Percentiles rank a stretch among this genome's conserved stretches.
Conservation (phyloP, 495 filamentous ascomycete species). For the Neurospora sp. region DNA sequence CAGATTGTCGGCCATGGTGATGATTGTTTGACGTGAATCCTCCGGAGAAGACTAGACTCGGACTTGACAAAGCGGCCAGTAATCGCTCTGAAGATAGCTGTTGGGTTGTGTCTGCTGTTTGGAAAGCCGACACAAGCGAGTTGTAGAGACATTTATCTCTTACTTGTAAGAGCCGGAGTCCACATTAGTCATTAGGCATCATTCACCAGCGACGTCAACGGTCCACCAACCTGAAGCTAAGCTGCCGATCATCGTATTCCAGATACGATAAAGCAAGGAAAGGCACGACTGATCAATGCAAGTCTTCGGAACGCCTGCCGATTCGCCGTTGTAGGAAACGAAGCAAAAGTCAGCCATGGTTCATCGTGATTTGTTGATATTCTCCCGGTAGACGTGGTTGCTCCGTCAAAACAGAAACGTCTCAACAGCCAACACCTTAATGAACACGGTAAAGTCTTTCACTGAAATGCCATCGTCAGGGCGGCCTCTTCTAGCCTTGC, state of each 20-base stretch:
- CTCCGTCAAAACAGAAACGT: background rate
- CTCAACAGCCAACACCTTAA: background rate
- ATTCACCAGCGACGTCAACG: background rate
- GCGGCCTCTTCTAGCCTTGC: background rate
- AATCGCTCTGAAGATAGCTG: background rate
- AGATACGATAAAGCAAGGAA: background rate
- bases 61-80: background rate
- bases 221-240: background rate
- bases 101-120: background rate
- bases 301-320: background rate
- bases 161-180: background rate
- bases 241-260: background rate
- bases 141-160: background rate
- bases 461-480: background rate
- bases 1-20: slow-evolving; percentile 2
- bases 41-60: background rate
- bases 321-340: background rate
- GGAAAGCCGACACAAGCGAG: background rate
- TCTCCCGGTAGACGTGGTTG: background rate
- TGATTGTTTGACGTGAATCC: background rate
- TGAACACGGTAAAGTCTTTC: background rate
- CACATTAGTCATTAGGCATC: background rate
- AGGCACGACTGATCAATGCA: background rate
- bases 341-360: background rate
- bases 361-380: background rate